Evolutionary conservation across 1,139 yeast species (phyloP).

Genomic region (Suhomyces panamericanus): DNA sequence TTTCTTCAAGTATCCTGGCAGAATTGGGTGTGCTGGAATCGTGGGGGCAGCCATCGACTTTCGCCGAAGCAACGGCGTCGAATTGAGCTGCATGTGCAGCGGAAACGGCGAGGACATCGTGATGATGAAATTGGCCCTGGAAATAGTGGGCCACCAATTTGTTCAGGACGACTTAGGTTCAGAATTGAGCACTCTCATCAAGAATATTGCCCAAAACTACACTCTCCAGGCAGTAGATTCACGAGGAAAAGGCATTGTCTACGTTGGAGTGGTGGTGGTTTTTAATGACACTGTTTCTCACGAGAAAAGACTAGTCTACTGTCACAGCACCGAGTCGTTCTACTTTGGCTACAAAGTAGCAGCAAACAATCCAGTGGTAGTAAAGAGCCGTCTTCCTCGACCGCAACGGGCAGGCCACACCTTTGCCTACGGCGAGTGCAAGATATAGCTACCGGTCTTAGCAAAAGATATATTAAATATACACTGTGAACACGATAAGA

Average conservation of each 20-base stretch:
- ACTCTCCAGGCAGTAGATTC: constrained; percentile 13
- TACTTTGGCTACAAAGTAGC: constrained; percentile 37
- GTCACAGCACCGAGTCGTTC: constrained; percentile 47
- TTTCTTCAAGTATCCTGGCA: constrained; percentile 47
- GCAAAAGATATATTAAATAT: constrained; percentile 16
- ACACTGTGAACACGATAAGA: constrained; percentile 22
- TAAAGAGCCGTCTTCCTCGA: constrained; percentile 30
- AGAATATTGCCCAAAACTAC: constrained; percentile 3
- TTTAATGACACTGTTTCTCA: constrained; percentile 18
- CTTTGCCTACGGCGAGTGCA: constrained; percentile 41
- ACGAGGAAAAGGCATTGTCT: constrained; percentile 19
- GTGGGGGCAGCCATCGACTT: constrained; percentile 46
- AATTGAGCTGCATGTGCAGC: constrained; percentile 47
- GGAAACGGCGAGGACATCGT: constrained; percentile 60
- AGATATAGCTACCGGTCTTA: constrained; percentile 4
- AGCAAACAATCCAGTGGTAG: constrained; percentile 20
- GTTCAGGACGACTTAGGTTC: constrained; percentile 4
- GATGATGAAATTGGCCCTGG: constrained; percentile 39
- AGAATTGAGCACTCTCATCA: constrained; percentile 7
- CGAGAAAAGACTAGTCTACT: constrained; percentile 29
- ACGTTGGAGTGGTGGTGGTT: constrained; percentile 36
- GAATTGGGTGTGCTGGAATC: constrained; percentile 56
- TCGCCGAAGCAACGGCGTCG: constrained; percentile 14
- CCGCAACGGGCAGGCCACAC: constrained; percentile 19
- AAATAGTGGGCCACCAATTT: constrained; percentile 20